A percentile compares a stretch with the other conserved stretches of the same genome.
Conservation (phyloP, 805 yeast species). For the Dipodascus albidus region DNA sequence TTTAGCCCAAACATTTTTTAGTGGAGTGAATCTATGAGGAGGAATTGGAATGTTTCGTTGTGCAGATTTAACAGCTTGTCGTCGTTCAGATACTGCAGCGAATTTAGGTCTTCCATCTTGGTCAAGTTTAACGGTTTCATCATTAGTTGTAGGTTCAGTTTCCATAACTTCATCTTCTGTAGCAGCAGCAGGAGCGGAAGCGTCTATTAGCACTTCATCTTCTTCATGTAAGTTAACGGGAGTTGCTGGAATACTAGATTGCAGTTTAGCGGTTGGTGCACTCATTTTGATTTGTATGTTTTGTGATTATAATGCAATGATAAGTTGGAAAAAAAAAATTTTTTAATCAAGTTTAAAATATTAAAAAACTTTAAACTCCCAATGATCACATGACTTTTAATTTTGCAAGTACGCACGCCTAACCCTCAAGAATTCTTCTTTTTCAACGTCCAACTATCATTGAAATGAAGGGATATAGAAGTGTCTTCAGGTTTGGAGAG, state of each 20-base stretch:
- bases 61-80: conserved; percentile 64
- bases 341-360: too few species aligned
- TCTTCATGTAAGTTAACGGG: neutral
- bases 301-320: too few species aligned
- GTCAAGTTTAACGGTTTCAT: conserved; percentile 44
- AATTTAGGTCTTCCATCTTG: conserved; percentile 84
- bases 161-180: neutral
- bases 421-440: neutral
- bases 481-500: too few species aligned
- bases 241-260: neutral
- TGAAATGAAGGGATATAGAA: too few species aligned
- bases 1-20: conserved; percentile 83
- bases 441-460: too few species aligned
- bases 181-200: neutral
- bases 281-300: conserved; percentile 4
- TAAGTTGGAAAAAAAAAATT: neutral
- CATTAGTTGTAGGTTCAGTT: neutral
- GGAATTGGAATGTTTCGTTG: conserved; percentile 87
- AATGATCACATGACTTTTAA: neutral
- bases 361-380: neutral
- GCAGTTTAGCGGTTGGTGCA: conserved; percentile 4
- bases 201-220: conserved; percentile 2
- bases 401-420: too few species aligned
- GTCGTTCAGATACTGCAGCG: conserved; percentile 55
- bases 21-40: conserved; percentile 94